Base-by-base conservation (phyloP, 495 filamentous ascomycete genomes). In the Talaromyces borbonicus region DNA sequence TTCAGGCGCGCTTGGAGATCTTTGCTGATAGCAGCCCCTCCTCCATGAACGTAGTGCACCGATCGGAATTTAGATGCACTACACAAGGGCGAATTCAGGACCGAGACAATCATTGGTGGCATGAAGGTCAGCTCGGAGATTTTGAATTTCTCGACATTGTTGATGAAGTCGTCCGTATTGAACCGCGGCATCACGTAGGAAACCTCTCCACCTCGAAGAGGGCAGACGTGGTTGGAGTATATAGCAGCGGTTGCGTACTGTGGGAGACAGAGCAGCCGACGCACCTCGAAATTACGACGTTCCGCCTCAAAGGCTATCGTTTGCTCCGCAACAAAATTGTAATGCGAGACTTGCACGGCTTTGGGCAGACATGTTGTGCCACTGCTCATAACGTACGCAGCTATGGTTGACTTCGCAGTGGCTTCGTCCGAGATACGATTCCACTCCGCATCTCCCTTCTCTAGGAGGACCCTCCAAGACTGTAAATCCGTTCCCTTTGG, bases 311-410 rank as follows among this genome's bases (percentile, higher is more conserved):
- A 49, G 30, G 43, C 54, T 12, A 52, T 50, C 24, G 58, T 51
- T 32, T 55, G 57, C 37, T 61, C 60, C 39, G 59, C 57, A 48
- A 72, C 57, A 44, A 72, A 60, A 50, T 71, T 72, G 3, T 43
- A 41, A 49, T 74, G 70, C 6, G 60, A 61, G 39, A 72, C 65
- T 49, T 60, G 60, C 11, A 71, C 70, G 27, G 67, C 70, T 46
- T 74, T 74, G 2, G 71, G 68, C 12, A 72, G 50, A 16, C 72
- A 71, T 2, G 72, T 75, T 6, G 72, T 75, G 2, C 69, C 69
- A 11, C 69, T 75, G 26, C 71, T 74, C 51, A 80, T 80, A 49
- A 3, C 78, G 46, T 36, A 80, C 70, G 23, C 55, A 56, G 48
- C 80, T 80, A 9, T 59, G 69, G 54, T 77, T 73, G 7, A 68